phyloP scores from a whole-genome alignment of 2,329 filamentous ascomycete genomes.

The Cercospora sesami region DNA sequence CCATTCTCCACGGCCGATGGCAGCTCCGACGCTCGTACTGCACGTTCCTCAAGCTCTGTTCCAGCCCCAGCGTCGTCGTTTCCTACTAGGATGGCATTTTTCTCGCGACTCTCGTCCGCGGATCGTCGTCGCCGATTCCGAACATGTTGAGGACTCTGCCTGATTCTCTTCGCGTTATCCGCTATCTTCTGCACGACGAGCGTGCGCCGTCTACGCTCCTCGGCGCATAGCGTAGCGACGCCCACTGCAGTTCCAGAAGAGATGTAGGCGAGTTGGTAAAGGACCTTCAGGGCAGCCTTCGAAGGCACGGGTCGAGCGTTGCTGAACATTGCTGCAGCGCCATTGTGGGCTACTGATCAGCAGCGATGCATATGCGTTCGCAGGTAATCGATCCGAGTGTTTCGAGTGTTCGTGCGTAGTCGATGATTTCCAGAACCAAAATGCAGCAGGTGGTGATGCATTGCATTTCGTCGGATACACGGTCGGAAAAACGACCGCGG shows the following conservation, averaged over 20 bases:
- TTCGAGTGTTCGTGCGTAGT: background rate
- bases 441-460: conserved; percentile 3
- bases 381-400: background rate
- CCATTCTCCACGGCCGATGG: conserved; percentile 33
- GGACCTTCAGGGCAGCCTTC: conserved; percentile 37
- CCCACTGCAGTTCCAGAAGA: conserved; percentile 42
- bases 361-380: conserved; percentile 19
- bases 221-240: conserved; percentile 39
- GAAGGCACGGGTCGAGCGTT: conserved; percentile 40
- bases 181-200: conserved; percentile 38
- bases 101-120: conserved; percentile 10
- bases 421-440: background rate
- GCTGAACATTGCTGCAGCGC: conserved; percentile 35
- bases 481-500: background rate
- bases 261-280: conserved; percentile 44
- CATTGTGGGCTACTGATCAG: conserved; percentile 29
- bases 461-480: background rate
- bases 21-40: conserved; percentile 25
- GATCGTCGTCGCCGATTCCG: conserved; percentile 24
- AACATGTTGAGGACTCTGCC: conserved; percentile 35
- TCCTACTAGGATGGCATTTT: background rate
- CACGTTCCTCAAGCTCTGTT: background rate
- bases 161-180: conserved; percentile 39
- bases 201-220: conserved; percentile 40
- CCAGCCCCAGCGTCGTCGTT: conserved; percentile 5